Percentiles rank a stretch among this genome's conserved stretches.
Conservation (phyloP, 2,329 filamentous ascomycete genomes). For the Fusarium sp. region DNA sequence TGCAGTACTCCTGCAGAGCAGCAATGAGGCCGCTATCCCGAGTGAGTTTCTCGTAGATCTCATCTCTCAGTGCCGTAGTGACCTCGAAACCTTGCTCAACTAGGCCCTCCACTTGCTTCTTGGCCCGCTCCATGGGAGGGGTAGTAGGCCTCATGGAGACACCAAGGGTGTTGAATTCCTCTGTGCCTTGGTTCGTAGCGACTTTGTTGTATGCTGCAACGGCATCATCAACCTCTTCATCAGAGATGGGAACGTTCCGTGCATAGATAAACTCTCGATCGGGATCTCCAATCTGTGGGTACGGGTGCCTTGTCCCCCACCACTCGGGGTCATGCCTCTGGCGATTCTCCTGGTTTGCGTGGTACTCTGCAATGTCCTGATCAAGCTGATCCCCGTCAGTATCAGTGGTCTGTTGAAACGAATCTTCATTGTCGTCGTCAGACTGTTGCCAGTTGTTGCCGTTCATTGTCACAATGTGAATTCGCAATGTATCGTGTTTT, state of each 20-base stretch:
- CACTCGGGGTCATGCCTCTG: background rate
- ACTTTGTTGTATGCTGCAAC: background rate
- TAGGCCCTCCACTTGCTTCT: constrained; percentile 17
- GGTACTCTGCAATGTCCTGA: background rate
- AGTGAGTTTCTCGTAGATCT: constrained; percentile 17
- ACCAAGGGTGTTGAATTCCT: constrained; percentile 4
- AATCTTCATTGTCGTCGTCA: background rate
- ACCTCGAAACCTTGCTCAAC: constrained; percentile 6
- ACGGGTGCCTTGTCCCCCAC: constrained; percentile 15
- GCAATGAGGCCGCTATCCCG: constrained; percentile 17
- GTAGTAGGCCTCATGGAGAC: constrained; percentile 24
- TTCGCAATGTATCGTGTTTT: background rate
- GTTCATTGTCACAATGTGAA: background rate
- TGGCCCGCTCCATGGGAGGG: constrained; percentile 21
- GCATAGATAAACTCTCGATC: constrained; percentile 24
- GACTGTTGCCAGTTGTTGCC: background rate
- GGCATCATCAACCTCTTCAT: background rate
- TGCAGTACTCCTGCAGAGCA: constrained; percentile 24
- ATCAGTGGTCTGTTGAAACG: background rate
- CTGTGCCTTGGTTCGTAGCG: background rate
- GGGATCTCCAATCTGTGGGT: background rate
- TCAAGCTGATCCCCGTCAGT: background rate
- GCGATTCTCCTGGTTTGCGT: background rate
- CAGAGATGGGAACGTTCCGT: constrained; percentile 11
- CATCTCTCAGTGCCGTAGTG: background rate